Evolutionary conservation across 1,139 yeast species (phyloP).

Genomic region (Groenewaldozyma sp.): DNA sequence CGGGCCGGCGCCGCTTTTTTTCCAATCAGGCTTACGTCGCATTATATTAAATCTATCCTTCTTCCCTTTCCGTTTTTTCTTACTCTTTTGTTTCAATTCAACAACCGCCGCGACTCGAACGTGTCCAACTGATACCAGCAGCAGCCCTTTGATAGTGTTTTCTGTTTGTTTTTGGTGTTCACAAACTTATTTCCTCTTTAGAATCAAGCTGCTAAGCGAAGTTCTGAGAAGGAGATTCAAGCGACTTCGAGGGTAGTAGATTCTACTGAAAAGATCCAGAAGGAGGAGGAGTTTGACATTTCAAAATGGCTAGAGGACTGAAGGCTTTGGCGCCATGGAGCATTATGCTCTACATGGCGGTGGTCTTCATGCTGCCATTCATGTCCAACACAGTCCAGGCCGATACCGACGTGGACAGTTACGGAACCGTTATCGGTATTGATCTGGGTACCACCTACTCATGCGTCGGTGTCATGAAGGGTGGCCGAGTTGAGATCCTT

Average conservation of each 20-base stretch:
- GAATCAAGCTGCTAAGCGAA: too few species aligned
- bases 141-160: not conserved
- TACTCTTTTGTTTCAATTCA: too few species aligned
- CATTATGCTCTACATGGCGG: constrained; percentile 42
- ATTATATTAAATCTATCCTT: too few species aligned
- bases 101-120: too few species aligned
- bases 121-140: too few species aligned
- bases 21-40: too few species aligned
- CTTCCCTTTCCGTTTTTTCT: too few species aligned
- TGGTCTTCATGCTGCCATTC: constrained; percentile 53
- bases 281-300: too few species aligned
- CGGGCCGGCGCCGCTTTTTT: too few species aligned
- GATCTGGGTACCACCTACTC: constrained; percentile 89
- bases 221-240: too few species aligned
- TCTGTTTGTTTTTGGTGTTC: not conserved
- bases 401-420: constrained; percentile 39
- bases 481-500: constrained; percentile 82
- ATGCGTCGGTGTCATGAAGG: constrained; percentile 90
- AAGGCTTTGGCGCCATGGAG: constrained; percentile 32
- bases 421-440: constrained; percentile 68
- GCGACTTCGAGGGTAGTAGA: too few species aligned
- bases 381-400: constrained; percentile 39
- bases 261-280: too few species aligned
- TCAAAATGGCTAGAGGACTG: not conserved
- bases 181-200: not conserved